Base-by-base conservation (phyloP, 2,329 filamentous ascomycete genomes). In the Xylaria sp. region DNA sequence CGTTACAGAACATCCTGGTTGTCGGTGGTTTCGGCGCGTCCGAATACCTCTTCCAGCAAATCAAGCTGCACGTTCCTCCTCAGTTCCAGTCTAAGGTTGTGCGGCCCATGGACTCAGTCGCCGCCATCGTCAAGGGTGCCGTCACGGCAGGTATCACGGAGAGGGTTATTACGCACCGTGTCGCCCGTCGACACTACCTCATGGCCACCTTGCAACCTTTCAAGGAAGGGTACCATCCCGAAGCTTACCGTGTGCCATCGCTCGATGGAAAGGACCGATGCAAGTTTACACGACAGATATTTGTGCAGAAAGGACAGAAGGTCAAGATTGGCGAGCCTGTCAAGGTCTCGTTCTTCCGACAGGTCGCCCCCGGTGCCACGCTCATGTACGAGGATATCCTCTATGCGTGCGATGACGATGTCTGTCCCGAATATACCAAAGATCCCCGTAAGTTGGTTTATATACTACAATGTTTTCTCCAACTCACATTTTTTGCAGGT, bases 301-400 rank as follows among this genome's bases (percentile, higher is more conserved):
- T 97, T 66, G 93, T 99, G 61, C 94, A 97, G 69, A 97, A 97
- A 78, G 94, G 94, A 16, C 94, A 99, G 74, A 89, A 95, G 73
- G 92, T 99, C 76, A 97, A 97, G 87, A 97, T 96, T 72, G 94
- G 94, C 66, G 94, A 99, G 76, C 93, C 94, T 1, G 93, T 97
- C 76, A 97, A 97, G 81, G 94, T 97, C 41, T 96, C 91, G 8
- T 97, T 97, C 77, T 97, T 99, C 86, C 83, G 94, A 73, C 94
- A 97, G 73, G 94, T 99, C 50, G 94, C 94, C 5, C 94, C 94
- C 0, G 94, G 94, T 45, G 94, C 94, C 29, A 97, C 93, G 1
- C 85, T 99, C 65, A 97, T 99, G 94, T 99, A 99, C 72, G 94
- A 99, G 78, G 94, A 99, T 76, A 93, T 97, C 49, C 76, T 97